Evolutionary conservation across 192 early-diverging fungal genomes (phyloP).

Genomic region (Coemansia asiatica): DNA sequence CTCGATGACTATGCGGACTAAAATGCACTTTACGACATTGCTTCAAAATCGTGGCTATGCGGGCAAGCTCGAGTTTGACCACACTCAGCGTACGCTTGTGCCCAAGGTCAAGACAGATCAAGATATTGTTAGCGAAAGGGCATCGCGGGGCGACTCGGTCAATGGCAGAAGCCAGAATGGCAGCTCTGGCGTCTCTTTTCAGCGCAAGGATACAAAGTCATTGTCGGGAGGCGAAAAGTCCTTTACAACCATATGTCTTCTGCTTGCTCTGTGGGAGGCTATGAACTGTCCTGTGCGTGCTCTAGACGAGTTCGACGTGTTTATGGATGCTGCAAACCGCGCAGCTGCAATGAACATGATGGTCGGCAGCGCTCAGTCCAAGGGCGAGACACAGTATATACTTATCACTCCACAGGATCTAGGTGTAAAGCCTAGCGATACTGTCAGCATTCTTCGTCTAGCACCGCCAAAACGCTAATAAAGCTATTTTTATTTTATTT

Average conservation of each 20-base stretch:
- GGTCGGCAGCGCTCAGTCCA: slow-evolving; percentile 75
- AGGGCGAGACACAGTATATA: slow-evolving; percentile 82
- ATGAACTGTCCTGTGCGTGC: slow-evolving; percentile 91
- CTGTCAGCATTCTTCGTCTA: slow-evolving; percentile 57
- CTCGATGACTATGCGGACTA: slow-evolving; percentile 75
- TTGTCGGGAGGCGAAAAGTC: slow-evolving; percentile 98
- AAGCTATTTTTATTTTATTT: background rate
- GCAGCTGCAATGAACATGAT: slow-evolving; percentile 84
- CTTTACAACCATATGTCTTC: slow-evolving; percentile 89
- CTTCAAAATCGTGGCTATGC: slow-evolving; percentile 80
- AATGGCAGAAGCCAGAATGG: slow-evolving; percentile 4
- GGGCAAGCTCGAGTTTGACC: slow-evolving; percentile 77
- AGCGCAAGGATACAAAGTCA: slow-evolving; percentile 82
- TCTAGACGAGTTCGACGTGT: slow-evolving; percentile 99
- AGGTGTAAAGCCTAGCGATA: slow-evolving; percentile 56
- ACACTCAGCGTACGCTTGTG: slow-evolving; percentile 60
- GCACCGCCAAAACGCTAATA: slow-evolving; percentile 51
- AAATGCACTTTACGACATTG: slow-evolving; percentile 68
- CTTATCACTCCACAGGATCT: slow-evolving; percentile 96
- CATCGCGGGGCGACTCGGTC: background rate
- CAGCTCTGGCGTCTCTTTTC: slow-evolving; percentile 7
- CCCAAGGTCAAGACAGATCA: slow-evolving; percentile 63
- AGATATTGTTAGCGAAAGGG: slow-evolving; percentile 31
- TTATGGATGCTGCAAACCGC: slow-evolving; percentile 98
- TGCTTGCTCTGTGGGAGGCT: slow-evolving; percentile 90